These are phyloP conservation scores for Cercospora zeina DNA, from an alignment of 2,329 filamentous ascomycete species.

Conservation along the genomic window DNA sequence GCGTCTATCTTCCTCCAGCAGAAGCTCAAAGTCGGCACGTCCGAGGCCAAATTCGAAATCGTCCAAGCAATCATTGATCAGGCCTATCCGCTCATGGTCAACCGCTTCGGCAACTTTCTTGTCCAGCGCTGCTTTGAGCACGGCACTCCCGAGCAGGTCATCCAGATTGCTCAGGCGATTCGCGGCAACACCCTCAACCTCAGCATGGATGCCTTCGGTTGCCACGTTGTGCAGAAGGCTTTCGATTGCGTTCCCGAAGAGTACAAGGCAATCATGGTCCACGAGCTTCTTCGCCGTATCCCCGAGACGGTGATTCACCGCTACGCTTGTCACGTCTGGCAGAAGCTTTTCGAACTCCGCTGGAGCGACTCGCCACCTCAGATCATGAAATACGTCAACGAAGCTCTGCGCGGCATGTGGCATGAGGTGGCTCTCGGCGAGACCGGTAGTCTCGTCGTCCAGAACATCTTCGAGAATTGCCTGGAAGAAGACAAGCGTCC, in stretches of 20 bases:
- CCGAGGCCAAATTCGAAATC: constrained; percentile 95
- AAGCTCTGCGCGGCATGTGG: constrained; percentile 95
- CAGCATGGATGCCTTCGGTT: constrained; percentile 98
- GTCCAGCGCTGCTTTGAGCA: constrained; percentile 99
- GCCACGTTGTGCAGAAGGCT: constrained; percentile 96
- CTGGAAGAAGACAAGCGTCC: constrained; percentile 98
- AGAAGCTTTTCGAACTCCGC: constrained; percentile 96
- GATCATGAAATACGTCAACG: constrained; percentile 98
- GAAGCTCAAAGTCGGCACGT: constrained; percentile 94
- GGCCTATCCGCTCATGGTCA: constrained; percentile 94
- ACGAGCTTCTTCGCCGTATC: constrained; percentile 89
- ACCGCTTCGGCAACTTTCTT: constrained; percentile 97
- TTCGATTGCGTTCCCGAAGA: constrained; percentile 97
- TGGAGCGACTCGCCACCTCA: constrained; percentile 94
- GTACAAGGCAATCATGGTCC: constrained; percentile 98
- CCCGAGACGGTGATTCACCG: constrained; percentile 98
- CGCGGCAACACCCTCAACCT: constrained; percentile 89
- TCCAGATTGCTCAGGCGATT: constrained; percentile 91
- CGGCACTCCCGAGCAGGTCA: constrained; percentile 88
- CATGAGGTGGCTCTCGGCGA: constrained; percentile 96
- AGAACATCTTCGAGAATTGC: constrained; percentile 99
- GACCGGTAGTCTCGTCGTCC: constrained; percentile 95
- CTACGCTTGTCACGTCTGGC: constrained; percentile 98
- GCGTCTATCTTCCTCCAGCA: constrained; percentile 98
- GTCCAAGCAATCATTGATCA: constrained; percentile 94